Evolutionary conservation across 129 eudicot species (phyloP).

Genomic region (Centella asiatica): DNA sequence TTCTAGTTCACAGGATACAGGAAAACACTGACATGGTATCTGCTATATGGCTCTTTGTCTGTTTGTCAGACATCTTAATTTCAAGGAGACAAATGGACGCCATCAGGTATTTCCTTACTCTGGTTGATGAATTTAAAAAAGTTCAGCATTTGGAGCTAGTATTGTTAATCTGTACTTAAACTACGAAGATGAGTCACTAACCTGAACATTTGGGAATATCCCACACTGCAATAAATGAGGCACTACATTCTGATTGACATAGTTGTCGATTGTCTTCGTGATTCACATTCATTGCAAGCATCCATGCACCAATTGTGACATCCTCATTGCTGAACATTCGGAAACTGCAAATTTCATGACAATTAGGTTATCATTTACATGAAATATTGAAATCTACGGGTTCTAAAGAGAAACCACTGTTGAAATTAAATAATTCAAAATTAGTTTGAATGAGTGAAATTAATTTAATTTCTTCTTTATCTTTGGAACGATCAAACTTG

Average conservation of each 20-base stretch:
- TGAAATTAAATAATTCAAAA: no score
- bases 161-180: neutral
- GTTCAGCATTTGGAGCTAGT: neutral
- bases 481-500: no score
- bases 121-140: no score
- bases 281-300: slow-evolving; percentile 97
- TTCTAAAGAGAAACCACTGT: neutral
- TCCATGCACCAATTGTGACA: slow-evolving; percentile 95
- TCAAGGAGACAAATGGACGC: no score
- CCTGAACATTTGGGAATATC: slow-evolving; percentile 97
- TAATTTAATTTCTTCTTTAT: no score
- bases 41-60: no score
- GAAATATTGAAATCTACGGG: no score
- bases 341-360: slow-evolving; percentile 80
- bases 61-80: no score
- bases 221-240: slow-evolving; percentile 88
- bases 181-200: slow-evolving; percentile 12
- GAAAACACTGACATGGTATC: neutral
- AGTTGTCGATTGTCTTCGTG: slow-evolving; percentile 63
- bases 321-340: slow-evolving; percentile 97
- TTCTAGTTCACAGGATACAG: neutral
- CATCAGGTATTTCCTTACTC: no score
- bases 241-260: slow-evolving; percentile 65
- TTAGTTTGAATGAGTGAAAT: no score
- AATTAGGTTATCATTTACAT: no score